These are phyloP conservation scores for Domatiomyces catenatus DNA, from an alignment of 2,329 filamentous ascomycete species.

Conservation along the genomic window DNA sequence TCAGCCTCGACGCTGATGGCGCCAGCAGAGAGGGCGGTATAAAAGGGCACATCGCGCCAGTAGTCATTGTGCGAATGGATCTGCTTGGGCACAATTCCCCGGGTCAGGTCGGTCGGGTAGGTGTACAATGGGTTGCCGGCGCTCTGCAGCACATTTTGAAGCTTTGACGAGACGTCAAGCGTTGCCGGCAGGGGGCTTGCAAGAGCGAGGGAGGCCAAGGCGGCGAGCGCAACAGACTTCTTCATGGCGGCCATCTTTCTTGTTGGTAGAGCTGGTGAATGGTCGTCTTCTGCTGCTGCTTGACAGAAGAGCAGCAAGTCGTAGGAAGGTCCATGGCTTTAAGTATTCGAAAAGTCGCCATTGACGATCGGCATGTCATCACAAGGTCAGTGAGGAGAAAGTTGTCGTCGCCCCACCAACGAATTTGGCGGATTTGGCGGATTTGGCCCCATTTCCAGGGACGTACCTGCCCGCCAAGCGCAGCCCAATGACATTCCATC, in stretches of 20 bases:
- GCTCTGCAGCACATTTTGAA: slow-evolving; percentile 17
- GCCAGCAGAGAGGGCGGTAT: slow-evolving; percentile 26
- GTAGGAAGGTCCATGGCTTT: not conserved
- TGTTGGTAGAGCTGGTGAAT: no score
- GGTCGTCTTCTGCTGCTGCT: no score
- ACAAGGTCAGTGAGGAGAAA: not conserved
- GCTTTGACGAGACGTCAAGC: not conserved
- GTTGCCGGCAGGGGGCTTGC: not conserved
- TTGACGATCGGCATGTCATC: not conserved
- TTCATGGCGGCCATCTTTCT: not conserved
- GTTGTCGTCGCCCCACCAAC: not conserved
- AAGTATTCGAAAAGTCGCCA: not conserved
- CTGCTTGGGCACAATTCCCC: slow-evolving; percentile 22
- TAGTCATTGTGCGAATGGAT: slow-evolving; percentile 32
- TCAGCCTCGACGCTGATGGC: slow-evolving; percentile 33
- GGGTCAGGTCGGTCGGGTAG: slow-evolving; percentile 25
- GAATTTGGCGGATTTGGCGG: no score
- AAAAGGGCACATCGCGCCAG: slow-evolving; percentile 27
- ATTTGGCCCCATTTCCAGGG: no score
- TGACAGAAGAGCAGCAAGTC: not conserved
- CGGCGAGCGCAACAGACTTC: not conserved
- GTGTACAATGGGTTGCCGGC: slow-evolving; percentile 13
- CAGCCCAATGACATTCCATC: no score
- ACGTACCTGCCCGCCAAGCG: no score
- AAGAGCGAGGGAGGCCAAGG: not conserved